These are phyloP conservation scores for Saturnispora sekii DNA, from an alignment of 805 yeast genomes.

Conservation along the genomic window DNA sequence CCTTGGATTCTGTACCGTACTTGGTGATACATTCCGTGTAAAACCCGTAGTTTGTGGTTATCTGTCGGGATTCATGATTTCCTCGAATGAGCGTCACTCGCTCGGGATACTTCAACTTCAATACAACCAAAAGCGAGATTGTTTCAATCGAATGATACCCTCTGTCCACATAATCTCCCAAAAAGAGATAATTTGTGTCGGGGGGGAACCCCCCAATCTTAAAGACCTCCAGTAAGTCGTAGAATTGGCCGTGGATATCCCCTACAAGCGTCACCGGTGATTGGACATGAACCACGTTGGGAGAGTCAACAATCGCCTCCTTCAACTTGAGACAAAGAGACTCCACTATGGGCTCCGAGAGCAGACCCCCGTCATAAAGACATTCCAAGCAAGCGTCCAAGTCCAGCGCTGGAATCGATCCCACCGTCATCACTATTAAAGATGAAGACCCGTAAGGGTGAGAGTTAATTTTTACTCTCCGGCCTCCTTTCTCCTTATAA, in stretches of 20 bases:
- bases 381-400: constrained; percentile 65
- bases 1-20: constrained; percentile 62
- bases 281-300: constrained; percentile 75
- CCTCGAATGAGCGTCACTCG: constrained; percentile 82
- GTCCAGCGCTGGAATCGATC: constrained; percentile 28
- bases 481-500: too few species aligned
- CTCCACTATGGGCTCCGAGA: constrained; percentile 61
- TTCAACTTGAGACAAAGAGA: constrained; percentile 75
- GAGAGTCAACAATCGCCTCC: constrained; percentile 66
- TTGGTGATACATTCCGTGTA: constrained; percentile 90
- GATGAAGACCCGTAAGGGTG: background rate
- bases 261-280: constrained; percentile 95
- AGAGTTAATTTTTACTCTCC: too few species aligned
- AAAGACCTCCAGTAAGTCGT: constrained; percentile 86
- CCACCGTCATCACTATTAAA: constrained; percentile 11
- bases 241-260: constrained; percentile 96
- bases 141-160: constrained; percentile 94
- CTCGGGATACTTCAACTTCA: constrained; percentile 81
- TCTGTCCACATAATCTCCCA: constrained; percentile 95
- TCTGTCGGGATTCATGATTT: constrained; percentile 93
- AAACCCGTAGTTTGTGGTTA: constrained; percentile 95
- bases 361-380: constrained; percentile 50
- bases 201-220: constrained; percentile 92
- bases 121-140: constrained; percentile 67
- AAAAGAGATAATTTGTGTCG: constrained; percentile 80